Evolutionary conservation across 768 basidiomycete genomes (phyloP).

Genomic region (Mycena albidolilacea): DNA sequence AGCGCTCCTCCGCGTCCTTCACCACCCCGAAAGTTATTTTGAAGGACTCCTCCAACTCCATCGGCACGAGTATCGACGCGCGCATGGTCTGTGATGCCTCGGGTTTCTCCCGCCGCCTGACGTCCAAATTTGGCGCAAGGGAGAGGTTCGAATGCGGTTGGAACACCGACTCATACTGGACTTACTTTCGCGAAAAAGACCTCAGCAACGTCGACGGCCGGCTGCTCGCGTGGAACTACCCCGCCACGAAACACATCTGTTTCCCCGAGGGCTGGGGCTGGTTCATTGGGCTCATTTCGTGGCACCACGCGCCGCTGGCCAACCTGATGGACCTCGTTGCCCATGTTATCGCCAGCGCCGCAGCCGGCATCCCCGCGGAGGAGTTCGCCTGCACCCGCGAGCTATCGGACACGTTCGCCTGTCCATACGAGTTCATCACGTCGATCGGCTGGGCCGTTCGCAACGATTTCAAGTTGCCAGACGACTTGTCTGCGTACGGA

Average conservation of each 20-base stretch:
- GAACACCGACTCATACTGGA: constrained; percentile 32
- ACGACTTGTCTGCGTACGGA: constrained; percentile 27
- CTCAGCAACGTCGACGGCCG: constrained; percentile 18
- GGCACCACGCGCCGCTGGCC: constrained; percentile 25
- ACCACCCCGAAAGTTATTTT: constrained; percentile 29
- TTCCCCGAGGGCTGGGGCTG: constrained; percentile 36
- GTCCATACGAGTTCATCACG: constrained; percentile 25
- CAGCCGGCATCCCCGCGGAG: constrained; percentile 14
- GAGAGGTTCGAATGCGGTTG: constrained; percentile 22
- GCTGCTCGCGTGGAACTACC: constrained; percentile 28
- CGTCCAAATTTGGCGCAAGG: constrained; percentile 20
- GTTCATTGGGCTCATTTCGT: constrained; percentile 32
- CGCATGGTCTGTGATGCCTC: constrained; percentile 31
- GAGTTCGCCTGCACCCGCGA: constrained; percentile 18
- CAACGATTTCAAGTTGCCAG: constrained; percentile 21
- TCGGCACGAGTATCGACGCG: constrained; percentile 12
- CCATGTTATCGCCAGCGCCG: constrained; percentile 23
- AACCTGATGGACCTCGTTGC: constrained; percentile 33
- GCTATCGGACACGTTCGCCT: constrained; percentile 24
- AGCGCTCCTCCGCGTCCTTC: constrained; percentile 2
- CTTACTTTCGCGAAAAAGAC: constrained; percentile 26
- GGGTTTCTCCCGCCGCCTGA: constrained; percentile 31
- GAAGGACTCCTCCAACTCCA: constrained; percentile 23
- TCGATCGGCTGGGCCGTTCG: constrained; percentile 35
- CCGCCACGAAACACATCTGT: constrained; percentile 33